These are phyloP conservation scores for Fimicolochytrium jonesii DNA, from an alignment of 192 early-diverging fungal species.

Conservation along the genomic window DNA sequence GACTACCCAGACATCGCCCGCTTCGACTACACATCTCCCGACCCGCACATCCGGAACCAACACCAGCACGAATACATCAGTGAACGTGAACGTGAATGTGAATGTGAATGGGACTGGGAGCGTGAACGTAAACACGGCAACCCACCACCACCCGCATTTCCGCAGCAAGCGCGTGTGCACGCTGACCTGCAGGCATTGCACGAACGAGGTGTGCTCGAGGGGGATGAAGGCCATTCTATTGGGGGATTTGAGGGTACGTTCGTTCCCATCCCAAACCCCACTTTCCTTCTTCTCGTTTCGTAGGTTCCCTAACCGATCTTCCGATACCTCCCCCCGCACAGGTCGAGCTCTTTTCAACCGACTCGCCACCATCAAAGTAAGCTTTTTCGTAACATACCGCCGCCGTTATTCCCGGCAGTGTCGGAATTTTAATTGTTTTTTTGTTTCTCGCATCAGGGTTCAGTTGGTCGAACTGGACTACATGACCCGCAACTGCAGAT, in stretches of 20 bases:
- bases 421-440: neutral
- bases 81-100: too few species aligned
- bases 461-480: slow-evolving; percentile 75
- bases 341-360: slow-evolving; percentile 69
- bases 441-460: slow-evolving; percentile 35
- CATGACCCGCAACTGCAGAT: slow-evolving; percentile 72
- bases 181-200: slow-evolving; percentile 66
- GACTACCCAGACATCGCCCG: too few species aligned
- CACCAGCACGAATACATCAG: too few species aligned
- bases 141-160: slow-evolving; percentile 45
- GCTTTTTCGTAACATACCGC: neutral
- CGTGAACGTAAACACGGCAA: too few species aligned
- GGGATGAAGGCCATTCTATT: slow-evolving; percentile 83
- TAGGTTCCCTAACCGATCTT: neutral
- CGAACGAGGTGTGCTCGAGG: slow-evolving; percentile 53
- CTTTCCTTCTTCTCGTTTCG: slow-evolving; percentile 3
- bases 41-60: too few species aligned
- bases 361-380: slow-evolving; percentile 52
- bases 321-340: neutral
- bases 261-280: too few species aligned
- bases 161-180: slow-evolving; percentile 68
- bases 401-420: neutral
- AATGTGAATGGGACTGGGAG: too few species aligned
- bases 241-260: slow-evolving; percentile 54
- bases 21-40: too few species aligned